These are phyloP conservation scores for Cynara cardunculus DNA, from an alignment of 129 eudicot genomes.

Conservation along the genomic window DNA sequence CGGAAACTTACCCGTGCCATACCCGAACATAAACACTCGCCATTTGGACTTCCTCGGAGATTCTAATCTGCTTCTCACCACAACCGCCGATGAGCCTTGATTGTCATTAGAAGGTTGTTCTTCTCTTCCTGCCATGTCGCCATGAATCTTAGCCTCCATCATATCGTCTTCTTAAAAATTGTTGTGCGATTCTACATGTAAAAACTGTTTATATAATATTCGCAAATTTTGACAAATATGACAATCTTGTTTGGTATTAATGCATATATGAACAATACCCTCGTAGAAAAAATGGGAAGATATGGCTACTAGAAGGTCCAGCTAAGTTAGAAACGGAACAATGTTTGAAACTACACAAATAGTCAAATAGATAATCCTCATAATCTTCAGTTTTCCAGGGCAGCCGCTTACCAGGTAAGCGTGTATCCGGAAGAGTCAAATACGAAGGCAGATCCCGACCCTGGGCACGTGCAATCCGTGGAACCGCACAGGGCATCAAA, in stretches of 20 bases:
- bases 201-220: not conserved
- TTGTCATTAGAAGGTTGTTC: not conserved
- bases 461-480: too few relatives aligned
- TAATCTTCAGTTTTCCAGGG: not conserved
- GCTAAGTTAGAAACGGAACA: not conserved
- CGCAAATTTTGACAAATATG: not conserved
- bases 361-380: not conserved
- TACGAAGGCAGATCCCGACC: too few relatives aligned
- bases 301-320: conserved; percentile 14
- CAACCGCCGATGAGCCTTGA: not conserved
- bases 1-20: conserved; percentile 26
- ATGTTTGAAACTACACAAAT: not conserved
- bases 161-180: conserved; percentile 11
- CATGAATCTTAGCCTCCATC: not conserved
- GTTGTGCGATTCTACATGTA: conserved; percentile 15
- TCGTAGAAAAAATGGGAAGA: not conserved
- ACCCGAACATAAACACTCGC: conserved; percentile 35
- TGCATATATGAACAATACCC: not conserved
- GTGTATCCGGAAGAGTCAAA: too few relatives aligned
- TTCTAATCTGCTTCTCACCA: not conserved
- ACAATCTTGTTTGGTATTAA: conserved; percentile 1
- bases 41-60: conserved; percentile 30
- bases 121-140: not conserved
- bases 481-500: too few relatives aligned
- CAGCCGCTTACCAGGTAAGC: not conserved